Evolutionary conservation across 2,329 filamentous ascomycete species (phyloP).

Genomic region (Coccinonectria pachysandricola): DNA sequence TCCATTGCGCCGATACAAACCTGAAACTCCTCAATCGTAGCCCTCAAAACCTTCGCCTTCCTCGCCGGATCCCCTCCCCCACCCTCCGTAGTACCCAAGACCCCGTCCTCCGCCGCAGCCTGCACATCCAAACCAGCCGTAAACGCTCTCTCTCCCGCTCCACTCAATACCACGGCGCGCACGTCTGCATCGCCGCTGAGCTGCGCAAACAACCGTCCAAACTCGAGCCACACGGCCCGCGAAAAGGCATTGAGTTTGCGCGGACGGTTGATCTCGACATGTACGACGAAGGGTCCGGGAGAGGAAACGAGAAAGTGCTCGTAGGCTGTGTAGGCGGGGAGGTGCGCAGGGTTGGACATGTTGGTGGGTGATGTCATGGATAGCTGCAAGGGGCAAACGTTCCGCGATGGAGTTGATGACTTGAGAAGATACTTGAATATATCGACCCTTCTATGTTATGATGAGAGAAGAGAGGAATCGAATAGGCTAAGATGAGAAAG

Average conservation of each 20-base stretch:
- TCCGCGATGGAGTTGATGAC: no score
- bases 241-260: slow-evolving; percentile 82
- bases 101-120: slow-evolving; percentile 46
- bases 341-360: no score
- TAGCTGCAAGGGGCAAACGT: not conserved
- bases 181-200: slow-evolving; percentile 64
- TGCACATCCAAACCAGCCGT: slow-evolving; percentile 77
- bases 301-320: slow-evolving; percentile 66
- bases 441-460: no score
- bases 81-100: slow-evolving; percentile 29
- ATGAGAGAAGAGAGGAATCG: no score
- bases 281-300: slow-evolving; percentile 64
- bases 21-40: slow-evolving; percentile 72
- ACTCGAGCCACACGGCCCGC: slow-evolving; percentile 77
- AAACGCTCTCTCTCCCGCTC: slow-evolving; percentile 74
- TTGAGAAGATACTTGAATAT: no score
- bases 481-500: no score
- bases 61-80: slow-evolving; percentile 52
- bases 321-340: slow-evolving; percentile 36
- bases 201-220: slow-evolving; percentile 59
- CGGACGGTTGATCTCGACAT: slow-evolving; percentile 84
- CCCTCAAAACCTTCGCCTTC: slow-evolving; percentile 49
- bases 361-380: slow-evolving; percentile 13
- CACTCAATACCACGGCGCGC: slow-evolving; percentile 69
- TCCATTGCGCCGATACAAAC: slow-evolving; percentile 66